phyloP scores from a whole-genome alignment of 352 stramenopile species.

The Blastocystis sp. region DNA sequence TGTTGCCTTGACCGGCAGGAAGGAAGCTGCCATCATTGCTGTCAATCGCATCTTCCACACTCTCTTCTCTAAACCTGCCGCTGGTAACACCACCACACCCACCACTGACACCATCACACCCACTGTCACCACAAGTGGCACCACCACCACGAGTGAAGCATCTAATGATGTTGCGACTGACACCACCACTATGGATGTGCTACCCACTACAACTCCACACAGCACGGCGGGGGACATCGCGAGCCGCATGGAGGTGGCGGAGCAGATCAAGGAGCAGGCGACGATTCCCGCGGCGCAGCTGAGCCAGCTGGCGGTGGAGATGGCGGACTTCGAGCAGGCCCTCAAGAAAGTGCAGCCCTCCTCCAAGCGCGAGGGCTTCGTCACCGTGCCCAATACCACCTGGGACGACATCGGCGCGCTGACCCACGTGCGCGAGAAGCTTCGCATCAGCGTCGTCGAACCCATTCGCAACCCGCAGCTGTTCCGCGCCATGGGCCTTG shows the following conservation, averaged over 20 bases:
- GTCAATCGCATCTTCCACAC: constrained; percentile 92
- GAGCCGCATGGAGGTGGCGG: neutral
- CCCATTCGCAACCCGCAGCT: constrained; percentile 91
- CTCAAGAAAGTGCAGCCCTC: constrained; percentile 94
- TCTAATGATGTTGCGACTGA: neutral
- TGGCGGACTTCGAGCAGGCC: constrained; percentile 91
- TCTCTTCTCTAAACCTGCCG: constrained; percentile 16
- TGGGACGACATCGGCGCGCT: constrained; percentile 95
- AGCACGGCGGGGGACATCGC: neutral
- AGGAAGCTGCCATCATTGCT: constrained; percentile 92
- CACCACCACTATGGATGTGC: neutral
- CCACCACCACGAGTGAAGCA: neutral
- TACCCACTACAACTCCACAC: neutral
- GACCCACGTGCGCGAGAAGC: constrained; percentile 85
- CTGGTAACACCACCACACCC: neutral
- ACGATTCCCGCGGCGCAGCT: constrained; percentile 86
- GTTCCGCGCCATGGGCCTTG: constrained; percentile 90
- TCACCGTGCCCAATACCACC: constrained; percentile 92
- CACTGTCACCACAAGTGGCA: neutral
- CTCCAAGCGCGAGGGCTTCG: constrained; percentile 96
- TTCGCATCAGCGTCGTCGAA: constrained; percentile 91
- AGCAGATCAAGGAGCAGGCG: neutral
- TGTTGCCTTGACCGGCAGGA: constrained; percentile 73
- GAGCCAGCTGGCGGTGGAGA: constrained; percentile 86
- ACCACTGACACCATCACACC: neutral